Conservation (phyloP, 1,139 yeast genomes). For the Pichia sp. region DNA sequence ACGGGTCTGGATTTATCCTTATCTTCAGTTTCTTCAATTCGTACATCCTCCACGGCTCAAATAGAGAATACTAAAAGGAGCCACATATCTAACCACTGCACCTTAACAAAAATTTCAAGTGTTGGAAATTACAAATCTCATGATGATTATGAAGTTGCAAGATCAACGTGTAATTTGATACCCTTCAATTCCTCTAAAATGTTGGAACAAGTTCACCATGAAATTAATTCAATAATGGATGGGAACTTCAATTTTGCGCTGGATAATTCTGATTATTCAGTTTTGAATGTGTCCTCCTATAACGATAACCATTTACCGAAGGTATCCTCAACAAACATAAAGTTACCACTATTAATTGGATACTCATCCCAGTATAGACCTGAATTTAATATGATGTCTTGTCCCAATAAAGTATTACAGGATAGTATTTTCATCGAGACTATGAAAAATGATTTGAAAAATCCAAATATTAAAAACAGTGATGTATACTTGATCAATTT, state of each 20-base stretch:
- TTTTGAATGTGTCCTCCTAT: slow-evolving; percentile 2
- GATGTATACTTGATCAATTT: slow-evolving; percentile 18
- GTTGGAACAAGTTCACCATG: slow-evolving; percentile 2
- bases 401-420: slow-evolving; percentile 27
- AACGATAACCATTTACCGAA: not conserved
- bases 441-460: slow-evolving; percentile 18
- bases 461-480: slow-evolving; percentile 1
- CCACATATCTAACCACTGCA: slow-evolving; percentile 1
- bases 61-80: not conserved
- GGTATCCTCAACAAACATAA: not conserved
- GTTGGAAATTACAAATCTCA: slow-evolving; percentile 2
- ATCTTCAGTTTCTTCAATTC: slow-evolving; percentile 4
- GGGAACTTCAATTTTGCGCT: not conserved
- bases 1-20: not conserved
- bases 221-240: slow-evolving; percentile 9
- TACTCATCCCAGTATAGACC: slow-evolving; percentile 46
- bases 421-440: slow-evolving; percentile 17
- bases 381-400: slow-evolving; percentile 41
- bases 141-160: slow-evolving; percentile 2
- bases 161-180: slow-evolving; percentile 5
- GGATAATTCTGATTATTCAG: not conserved
- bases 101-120: slow-evolving; percentile 1
- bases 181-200: slow-evolving; percentile 1
- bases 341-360: slow-evolving; percentile 36
- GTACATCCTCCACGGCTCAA: slow-evolving; percentile 4